Percentiles rank a stretch among this genome's conserved stretches.
These are phyloP conservation scores for Paraphoma chrysanthemicola DNA, from an alignment of 2,329 filamentous ascomycete species.

Conservation along the genomic window DNA sequence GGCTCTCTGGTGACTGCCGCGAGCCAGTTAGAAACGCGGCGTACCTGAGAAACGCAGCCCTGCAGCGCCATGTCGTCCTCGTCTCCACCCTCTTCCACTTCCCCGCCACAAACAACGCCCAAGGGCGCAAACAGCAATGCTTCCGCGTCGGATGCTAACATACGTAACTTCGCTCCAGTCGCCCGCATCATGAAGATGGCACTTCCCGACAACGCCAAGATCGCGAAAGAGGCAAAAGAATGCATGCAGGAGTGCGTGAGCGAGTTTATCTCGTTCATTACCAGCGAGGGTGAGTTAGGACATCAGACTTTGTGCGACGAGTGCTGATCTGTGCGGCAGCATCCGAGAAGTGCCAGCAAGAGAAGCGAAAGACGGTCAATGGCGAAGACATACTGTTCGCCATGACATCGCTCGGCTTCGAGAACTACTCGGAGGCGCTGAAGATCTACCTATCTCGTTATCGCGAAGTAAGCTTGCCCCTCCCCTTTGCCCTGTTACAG, in stretches of 20 bases:
- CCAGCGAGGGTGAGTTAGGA: slow-evolving; percentile 82
- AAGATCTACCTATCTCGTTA: slow-evolving; percentile 99
- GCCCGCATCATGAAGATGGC: slow-evolving; percentile 99
- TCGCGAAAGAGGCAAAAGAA: slow-evolving; percentile 98
- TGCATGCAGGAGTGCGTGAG: slow-evolving; percentile 99
- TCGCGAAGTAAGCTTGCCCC: slow-evolving; percentile 78
- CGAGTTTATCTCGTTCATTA: slow-evolving; percentile 99
- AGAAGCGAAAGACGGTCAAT: slow-evolving; percentile 99
- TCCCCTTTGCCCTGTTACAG: slow-evolving; percentile 26
- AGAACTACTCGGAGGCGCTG: slow-evolving; percentile 96
- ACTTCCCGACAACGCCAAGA: slow-evolving; percentile 97
- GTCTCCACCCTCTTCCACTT: slow-evolving; percentile 48
- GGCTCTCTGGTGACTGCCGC: slow-evolving; percentile 30
- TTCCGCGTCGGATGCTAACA: slow-evolving; percentile 81
- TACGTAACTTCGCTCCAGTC: slow-evolving; percentile 92
- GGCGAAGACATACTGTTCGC: slow-evolving; percentile 98
- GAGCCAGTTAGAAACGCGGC: slow-evolving; percentile 26
- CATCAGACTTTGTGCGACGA: not conserved
- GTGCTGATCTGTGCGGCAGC: slow-evolving; percentile 60
- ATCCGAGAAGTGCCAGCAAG: slow-evolving; percentile 98
- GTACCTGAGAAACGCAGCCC: slow-evolving; percentile 47
- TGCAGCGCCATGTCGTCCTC: slow-evolving; percentile 55
- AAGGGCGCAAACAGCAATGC: slow-evolving; percentile 38
- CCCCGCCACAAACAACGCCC: slow-evolving; percentile 38
- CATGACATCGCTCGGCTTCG: slow-evolving; percentile 98